These are phyloP conservation scores for Tremella fuciformis DNA, from an alignment of 768 basidiomycete genomes.

Conservation along the genomic window DNA sequence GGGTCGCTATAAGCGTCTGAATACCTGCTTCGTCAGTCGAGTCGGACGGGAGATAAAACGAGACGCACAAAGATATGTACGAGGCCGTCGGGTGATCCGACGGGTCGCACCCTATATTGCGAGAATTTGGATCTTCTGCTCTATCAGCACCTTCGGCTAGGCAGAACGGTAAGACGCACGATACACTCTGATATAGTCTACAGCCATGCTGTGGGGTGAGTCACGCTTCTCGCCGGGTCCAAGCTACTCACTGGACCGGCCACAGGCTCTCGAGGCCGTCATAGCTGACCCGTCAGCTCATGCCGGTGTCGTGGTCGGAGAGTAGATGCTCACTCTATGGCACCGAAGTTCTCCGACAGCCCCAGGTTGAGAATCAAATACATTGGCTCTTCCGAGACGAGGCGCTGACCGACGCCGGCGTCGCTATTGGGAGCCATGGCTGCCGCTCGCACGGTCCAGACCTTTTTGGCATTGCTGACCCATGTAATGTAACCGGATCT, in stretches of 20 bases:
- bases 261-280: slow-evolving; percentile 38
- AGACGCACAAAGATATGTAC: slow-evolving; percentile 61
- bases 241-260: slow-evolving; percentile 36
- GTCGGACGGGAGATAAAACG: not conserved
- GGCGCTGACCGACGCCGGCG: slow-evolving; percentile 67
- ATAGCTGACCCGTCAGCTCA: slow-evolving; percentile 24
- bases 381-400: slow-evolving; percentile 80
- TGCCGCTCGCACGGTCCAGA: slow-evolving; percentile 58
- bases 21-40: slow-evolving; percentile 14
- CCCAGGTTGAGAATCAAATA: slow-evolving; percentile 55
- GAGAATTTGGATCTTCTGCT: slow-evolving; percentile 45
- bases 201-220: slow-evolving; percentile 67
- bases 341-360: slow-evolving; percentile 75
- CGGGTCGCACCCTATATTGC: slow-evolving; percentile 83
- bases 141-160: not conserved
- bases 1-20: slow-evolving; percentile 44
- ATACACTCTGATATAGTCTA: slow-evolving; percentile 90
- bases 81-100: slow-evolving; percentile 69
- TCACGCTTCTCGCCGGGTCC: not conserved
- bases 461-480: slow-evolving; percentile 62
- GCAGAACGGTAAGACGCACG: slow-evolving; percentile 52
- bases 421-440: slow-evolving; percentile 62
- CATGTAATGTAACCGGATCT: slow-evolving; percentile 67
- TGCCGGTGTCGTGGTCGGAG: not conserved
- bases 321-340: slow-evolving; percentile 41